phyloP scores from a whole-genome alignment of 2,329 filamentous ascomycete genomes.

The Diplocarpon rosae region DNA sequence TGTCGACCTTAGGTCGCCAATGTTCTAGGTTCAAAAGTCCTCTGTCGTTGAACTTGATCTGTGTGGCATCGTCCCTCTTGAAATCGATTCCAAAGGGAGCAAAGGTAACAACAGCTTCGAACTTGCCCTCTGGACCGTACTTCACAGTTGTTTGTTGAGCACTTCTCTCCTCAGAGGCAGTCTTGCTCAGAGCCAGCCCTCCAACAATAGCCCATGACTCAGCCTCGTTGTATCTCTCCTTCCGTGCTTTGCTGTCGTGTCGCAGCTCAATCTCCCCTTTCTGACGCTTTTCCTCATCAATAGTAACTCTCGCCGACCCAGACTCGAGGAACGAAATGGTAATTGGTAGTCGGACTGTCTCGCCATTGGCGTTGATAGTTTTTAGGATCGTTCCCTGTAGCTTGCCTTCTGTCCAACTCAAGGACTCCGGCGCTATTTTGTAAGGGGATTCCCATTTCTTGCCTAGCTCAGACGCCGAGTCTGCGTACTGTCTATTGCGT shows the following conservation, averaged over 20 bases:
- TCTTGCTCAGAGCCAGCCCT: slow-evolving; percentile 60
- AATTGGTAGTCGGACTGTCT: slow-evolving; percentile 69
- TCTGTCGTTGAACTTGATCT: slow-evolving; percentile 83
- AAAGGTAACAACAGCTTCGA: slow-evolving; percentile 75
- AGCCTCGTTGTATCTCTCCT: slow-evolving; percentile 90
- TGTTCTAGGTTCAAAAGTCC: slow-evolving; percentile 90
- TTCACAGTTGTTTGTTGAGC: slow-evolving; percentile 60
- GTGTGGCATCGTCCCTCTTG: slow-evolving; percentile 66
- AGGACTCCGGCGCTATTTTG: slow-evolving; percentile 56
- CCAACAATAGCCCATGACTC: slow-evolving; percentile 80
- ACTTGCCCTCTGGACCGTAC: slow-evolving; percentile 66
- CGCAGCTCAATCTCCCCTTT: slow-evolving; percentile 83
- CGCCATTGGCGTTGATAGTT: slow-evolving; percentile 51
- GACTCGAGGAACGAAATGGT: slow-evolving; percentile 83
- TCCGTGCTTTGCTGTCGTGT: slow-evolving; percentile 72
- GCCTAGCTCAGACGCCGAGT: slow-evolving; percentile 54
- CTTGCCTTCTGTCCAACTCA: slow-evolving; percentile 68
- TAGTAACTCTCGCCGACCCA: slow-evolving; percentile 72
- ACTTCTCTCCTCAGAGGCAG: slow-evolving; percentile 57
- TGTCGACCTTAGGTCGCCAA: slow-evolving; percentile 80
- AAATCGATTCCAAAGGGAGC: slow-evolving; percentile 81
- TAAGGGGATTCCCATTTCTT: slow-evolving; percentile 73
- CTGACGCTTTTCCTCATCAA: slow-evolving; percentile 85
- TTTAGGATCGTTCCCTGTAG: slow-evolving; percentile 77
- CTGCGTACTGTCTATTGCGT: slow-evolving; percentile 83